Evolutionary conservation across 2,329 filamentous ascomycete species (phyloP), one percentile per base, ranked within the genome.

Genomic region (Dothiorella sarmentorum): DNA sequence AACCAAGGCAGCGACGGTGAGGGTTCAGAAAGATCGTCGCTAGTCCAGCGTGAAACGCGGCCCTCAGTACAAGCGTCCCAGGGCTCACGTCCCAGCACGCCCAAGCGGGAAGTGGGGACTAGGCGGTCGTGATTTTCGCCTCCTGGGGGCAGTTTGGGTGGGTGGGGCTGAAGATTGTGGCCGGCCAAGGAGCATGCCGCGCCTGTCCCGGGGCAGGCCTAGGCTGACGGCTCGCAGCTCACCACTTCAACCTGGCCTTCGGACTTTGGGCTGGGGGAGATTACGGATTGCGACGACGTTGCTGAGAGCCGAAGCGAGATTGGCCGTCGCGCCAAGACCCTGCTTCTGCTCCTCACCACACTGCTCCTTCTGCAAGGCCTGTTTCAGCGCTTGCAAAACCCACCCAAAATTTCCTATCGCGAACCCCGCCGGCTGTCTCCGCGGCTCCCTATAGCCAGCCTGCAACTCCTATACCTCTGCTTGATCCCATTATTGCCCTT

Each of bases 231-330:
- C 20, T 51, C n/a, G 43, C 43, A 49, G 56, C 44, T 44, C 26
- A 44, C 52, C 37, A 24, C 52, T 42, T n/a, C 37, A 22, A 22
- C 35, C 51, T 7, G n/a, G n/a, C 51, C 35, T 3, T 56, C 52
- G 52, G 52, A 56, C 52, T 56, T 56, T 56, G 26, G 56, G 27
- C 43, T 40, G 56, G 43, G 40, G 44, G 56, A 58, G 56, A 58
- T 56, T 56, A 33, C 52, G 40, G 49, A 53, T 53, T 38, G 24
- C 44, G 43, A 35, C 56, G 56, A 51, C 43, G 43, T 27, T 24
- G 33, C 33, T 18, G 43, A 20, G 27, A 26, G 15, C 44, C 56
- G 43, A 58, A 58, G 56, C 56, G 56, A 58, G 56, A 58, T 58
- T 58, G 56, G 33, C 56, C 56, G 43, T 24, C 26, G 27, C 42